Conservation (phyloP, 1,139 yeast genomes). For the Suhomyces bokatorum region DNA sequence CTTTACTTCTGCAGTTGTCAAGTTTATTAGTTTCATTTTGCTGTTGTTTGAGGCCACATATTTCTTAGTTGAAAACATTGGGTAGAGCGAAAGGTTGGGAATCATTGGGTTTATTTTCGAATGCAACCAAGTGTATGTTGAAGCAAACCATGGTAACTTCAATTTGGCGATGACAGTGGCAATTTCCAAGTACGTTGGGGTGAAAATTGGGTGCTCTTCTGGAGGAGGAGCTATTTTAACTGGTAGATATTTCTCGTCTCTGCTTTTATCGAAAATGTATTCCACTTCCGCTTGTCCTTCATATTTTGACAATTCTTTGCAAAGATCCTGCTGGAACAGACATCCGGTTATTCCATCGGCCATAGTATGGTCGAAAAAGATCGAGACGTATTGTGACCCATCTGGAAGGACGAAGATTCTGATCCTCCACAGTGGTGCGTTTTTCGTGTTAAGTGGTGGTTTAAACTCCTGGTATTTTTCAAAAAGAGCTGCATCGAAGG, state of each 20-base stretch:
- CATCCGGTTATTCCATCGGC: constrained; percentile 17
- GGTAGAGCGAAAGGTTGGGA: background rate
- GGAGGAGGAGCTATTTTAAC: background rate
- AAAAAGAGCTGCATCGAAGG: background rate
- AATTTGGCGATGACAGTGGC: background rate
- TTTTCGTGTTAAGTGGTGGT: constrained; percentile 15
- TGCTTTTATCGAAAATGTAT: background rate
- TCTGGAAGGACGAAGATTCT: constrained; percentile 15
- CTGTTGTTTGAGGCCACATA: background rate
- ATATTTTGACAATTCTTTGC: constrained; percentile 3
- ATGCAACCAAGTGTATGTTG: background rate
- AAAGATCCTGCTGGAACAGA: constrained; percentile 15
- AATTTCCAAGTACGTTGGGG: background rate
- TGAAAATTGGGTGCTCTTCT: background rate
- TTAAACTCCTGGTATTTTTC: background rate
- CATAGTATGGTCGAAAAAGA: constrained; percentile 15
- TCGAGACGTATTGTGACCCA: constrained; percentile 10
- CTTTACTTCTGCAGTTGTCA: background rate
- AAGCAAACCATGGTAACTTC: background rate
- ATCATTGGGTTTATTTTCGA: background rate
- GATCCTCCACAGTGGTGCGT: constrained; percentile 32
- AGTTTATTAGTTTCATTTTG: background rate
- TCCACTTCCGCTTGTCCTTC: constrained; percentile 2
- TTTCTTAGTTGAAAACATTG: background rate
- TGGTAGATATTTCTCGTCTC: background rate